These are phyloP conservation scores for Phytophthora niederhauseri DNA, from an alignment of 352 stramenopile genomes.

Conservation along the genomic window DNA sequence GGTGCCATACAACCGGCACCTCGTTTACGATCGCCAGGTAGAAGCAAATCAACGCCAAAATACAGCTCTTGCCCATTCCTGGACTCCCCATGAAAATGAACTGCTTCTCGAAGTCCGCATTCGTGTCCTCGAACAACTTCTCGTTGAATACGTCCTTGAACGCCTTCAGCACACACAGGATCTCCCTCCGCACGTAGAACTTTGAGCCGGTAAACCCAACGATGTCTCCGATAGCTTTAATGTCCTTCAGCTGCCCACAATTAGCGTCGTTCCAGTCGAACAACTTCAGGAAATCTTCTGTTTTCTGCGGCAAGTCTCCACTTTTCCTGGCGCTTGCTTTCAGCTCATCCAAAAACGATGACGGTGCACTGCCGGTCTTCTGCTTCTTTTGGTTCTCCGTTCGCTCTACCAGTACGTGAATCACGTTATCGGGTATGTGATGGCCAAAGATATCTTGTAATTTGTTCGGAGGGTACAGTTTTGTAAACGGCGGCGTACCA, in stretches of 20 bases:
- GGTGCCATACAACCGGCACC: conserved; percentile 6
- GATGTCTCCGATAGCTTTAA: conserved; percentile 14
- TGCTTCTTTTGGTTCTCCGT: no score
- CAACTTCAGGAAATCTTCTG: not conserved
- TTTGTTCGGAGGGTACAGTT: no score
- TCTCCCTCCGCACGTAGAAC: conserved; percentile 23
- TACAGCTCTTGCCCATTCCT: conserved; percentile 24
- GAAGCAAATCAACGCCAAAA: conserved; percentile 21
- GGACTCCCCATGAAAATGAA: conserved; percentile 14
- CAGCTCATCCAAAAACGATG: not conserved
- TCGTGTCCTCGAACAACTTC: not conserved
- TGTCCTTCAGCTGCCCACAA: conserved; percentile 8
- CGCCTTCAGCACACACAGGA: conserved; percentile 8
- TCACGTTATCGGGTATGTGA: no score
- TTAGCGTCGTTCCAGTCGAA: not conserved
- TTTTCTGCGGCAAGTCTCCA: not conserved
- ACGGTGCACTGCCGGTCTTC: no score
- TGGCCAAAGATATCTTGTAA: no score
- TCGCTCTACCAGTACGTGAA: no score
- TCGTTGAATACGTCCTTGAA: not conserved
- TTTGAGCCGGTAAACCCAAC: conserved; percentile 13
- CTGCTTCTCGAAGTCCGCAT: conserved; percentile 5
- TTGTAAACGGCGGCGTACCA: no score
- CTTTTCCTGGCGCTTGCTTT: not conserved
- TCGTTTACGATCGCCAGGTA: conserved; percentile 1